phyloP scores from a whole-genome alignment of 2,329 filamentous ascomycete genomes.

The Fusarium sp. region DNA sequence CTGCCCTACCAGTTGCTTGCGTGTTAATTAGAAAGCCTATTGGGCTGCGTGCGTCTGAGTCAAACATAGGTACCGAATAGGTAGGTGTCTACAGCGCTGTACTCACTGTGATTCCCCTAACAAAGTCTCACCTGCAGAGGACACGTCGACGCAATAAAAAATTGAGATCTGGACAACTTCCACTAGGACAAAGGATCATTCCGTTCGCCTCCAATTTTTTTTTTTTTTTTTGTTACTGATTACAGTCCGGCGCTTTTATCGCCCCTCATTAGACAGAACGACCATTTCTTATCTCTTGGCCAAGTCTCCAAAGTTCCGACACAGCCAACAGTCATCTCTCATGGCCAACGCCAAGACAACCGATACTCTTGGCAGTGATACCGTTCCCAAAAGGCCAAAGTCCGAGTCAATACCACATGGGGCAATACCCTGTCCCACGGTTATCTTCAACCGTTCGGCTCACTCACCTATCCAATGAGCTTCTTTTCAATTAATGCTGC shows the following conservation, averaged over 20 bases:
- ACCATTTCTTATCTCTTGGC: conserved; percentile 27
- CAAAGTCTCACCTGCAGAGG: neutral
- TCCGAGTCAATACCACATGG: conserved; percentile 5
- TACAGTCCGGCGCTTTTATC: neutral
- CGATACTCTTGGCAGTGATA: conserved; percentile 25
- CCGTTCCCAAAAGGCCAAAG: conserved; percentile 11
- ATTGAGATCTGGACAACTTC: neutral
- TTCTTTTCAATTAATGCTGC: neutral
- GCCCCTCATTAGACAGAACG: neutral
- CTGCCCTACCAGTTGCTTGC: neutral
- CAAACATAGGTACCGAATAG: neutral
- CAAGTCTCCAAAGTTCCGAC: conserved; percentile 5
- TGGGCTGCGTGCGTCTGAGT: neutral
- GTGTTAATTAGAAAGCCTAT: neutral
- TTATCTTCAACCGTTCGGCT: conserved; percentile 15
- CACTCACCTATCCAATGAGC: conserved; percentile 8
- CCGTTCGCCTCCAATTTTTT: conserved; percentile 4
- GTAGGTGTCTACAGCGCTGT: neutral
- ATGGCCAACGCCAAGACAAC: conserved; percentile 22
- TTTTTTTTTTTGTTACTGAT: too few species aligned
- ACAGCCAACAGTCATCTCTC: neutral
- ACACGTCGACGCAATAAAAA: neutral
- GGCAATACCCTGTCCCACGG: conserved; percentile 27
- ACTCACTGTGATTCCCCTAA: neutral
- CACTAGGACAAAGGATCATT: conserved; percentile 21